Conservation (phyloP, 106 monocot species). For the Apostasia shenzhenica region DNA sequence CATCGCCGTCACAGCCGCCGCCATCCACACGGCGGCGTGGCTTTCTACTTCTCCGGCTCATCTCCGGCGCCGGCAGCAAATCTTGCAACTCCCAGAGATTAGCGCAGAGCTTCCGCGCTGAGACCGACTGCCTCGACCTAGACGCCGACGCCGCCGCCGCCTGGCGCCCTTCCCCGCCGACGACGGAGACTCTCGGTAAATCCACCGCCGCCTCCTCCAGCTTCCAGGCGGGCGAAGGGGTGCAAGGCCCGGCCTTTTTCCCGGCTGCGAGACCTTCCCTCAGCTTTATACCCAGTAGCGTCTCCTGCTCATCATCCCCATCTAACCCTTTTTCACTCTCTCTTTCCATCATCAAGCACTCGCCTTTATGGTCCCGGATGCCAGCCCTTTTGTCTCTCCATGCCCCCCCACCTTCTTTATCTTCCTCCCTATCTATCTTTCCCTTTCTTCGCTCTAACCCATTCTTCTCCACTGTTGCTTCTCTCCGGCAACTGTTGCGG, state of each 20-base stretch:
- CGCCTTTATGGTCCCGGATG: constrained; percentile 1
- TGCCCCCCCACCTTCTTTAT: neutral
- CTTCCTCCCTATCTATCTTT: neutral
- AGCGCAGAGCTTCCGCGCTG: constrained; percentile 22
- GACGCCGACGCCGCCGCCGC: neutral
- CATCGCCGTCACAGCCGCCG: neutral
- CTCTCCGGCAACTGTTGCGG: neutral
- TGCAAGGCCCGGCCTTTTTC: constrained; percentile 17
- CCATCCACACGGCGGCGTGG: neutral
- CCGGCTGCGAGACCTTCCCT: constrained; percentile 13
- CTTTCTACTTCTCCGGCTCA: neutral
- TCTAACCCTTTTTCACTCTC: constrained; percentile 9
- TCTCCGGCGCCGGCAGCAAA: neutral
- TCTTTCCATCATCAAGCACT: constrained; percentile 8
- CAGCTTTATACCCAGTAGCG: constrained; percentile 14
- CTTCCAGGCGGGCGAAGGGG: constrained; percentile 18
- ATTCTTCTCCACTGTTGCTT: neutral
- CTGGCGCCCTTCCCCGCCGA: neutral
- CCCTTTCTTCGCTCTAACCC: neutral
- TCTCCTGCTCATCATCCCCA: constrained; percentile 5
- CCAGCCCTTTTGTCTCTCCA: neutral
- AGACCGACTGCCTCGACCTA: constrained; percentile 2
- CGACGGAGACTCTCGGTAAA: neutral
- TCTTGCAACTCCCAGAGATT: constrained; percentile 21
- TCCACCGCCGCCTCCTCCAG: constrained; percentile 10